phyloP scores from a whole-genome alignment of 352 stramenopile species.

The Phytophthora citricola region DNA sequence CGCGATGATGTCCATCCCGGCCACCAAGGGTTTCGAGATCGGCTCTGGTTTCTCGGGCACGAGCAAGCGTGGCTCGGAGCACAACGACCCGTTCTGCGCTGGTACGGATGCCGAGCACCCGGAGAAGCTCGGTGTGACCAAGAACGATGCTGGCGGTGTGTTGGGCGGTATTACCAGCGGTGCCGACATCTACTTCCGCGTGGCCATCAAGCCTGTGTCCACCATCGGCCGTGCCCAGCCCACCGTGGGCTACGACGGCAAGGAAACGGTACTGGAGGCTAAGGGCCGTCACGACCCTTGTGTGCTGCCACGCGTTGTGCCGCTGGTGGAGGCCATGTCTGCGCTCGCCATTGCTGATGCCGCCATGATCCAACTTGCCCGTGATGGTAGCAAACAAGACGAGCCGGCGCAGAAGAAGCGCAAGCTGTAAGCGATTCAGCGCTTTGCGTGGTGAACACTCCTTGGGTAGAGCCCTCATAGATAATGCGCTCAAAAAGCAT shows the following conservation, averaged over 20 bases:
- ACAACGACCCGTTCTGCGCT: constrained; percentile 98
- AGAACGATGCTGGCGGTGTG: constrained; percentile 94
- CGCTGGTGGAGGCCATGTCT: constrained; percentile 99
- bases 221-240: constrained; percentile 97
- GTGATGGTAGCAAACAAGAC: constrained; percentile 68
- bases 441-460: not conserved
- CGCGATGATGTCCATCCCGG: constrained; percentile 98
- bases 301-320: constrained; percentile 96
- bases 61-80: constrained; percentile 95
- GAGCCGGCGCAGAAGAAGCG: constrained; percentile 70
- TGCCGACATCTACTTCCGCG: constrained; percentile 98
- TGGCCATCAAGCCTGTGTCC: constrained; percentile 99
- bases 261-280: constrained; percentile 95
- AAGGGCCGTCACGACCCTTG: constrained; percentile 99
- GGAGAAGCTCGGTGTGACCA: constrained; percentile 78
- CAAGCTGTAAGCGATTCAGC: constrained; percentile 45
- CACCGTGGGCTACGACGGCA: constrained; percentile 95
- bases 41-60: constrained; percentile 96
- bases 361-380: constrained; percentile 96
- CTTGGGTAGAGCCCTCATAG: constrained; percentile 28
- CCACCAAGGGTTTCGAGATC: constrained; percentile 99
- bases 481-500: constrained; percentile 33
- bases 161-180: constrained; percentile 98
- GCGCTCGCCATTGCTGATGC: constrained; percentile 96
- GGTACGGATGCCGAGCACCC: constrained; percentile 43